phyloP scores from a whole-genome alignment of 768 basidiomycete species.

The Tephrocybe sp. region DNA sequence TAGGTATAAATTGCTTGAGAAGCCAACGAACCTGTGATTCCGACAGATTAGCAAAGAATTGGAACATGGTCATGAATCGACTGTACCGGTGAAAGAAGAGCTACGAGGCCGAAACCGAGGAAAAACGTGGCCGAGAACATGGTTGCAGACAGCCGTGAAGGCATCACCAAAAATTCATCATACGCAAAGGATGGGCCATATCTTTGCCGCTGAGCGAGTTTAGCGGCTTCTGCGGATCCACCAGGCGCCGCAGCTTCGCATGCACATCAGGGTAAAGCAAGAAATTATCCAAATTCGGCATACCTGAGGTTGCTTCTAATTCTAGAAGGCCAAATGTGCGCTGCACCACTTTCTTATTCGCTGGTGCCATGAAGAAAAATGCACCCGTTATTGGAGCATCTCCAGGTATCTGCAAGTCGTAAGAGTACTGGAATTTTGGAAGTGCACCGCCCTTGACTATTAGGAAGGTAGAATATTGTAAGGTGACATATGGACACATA shows the following conservation, averaged over 20 bases:
- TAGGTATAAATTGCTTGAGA: constrained; percentile 46
- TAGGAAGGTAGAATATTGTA: neutral
- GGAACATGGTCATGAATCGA: neutral
- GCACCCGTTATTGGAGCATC: constrained; percentile 31
- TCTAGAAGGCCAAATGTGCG: constrained; percentile 48
- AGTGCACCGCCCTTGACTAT: constrained; percentile 15
- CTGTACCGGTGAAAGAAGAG: constrained; percentile 39
- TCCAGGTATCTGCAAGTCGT: constrained; percentile 38
- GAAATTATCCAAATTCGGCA: neutral
- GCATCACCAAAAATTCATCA: constrained; percentile 61
- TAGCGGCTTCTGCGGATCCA: constrained; percentile 3
- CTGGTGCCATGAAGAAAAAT: constrained; percentile 40
- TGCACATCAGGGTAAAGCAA: neutral
- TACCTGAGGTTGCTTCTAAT: constrained; percentile 25
- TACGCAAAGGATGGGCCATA: constrained; percentile 81
- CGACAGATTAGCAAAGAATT: neutral
- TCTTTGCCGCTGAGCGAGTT: constrained; percentile 24
- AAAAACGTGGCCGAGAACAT: constrained; percentile 36
- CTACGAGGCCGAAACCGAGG: constrained; percentile 32
- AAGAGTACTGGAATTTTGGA: constrained; percentile 30
- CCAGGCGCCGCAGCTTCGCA: constrained; percentile 1
- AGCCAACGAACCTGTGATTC: constrained; percentile 54
- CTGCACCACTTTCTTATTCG: constrained; percentile 45
- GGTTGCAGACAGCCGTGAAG: constrained; percentile 39
- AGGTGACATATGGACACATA: neutral